A percentile compares a stretch with the other conserved stretches of the same genome.
These are phyloP conservation scores for Boechera retrofracta DNA, from an alignment of 345 rosid species.

Conservation along the genomic window DNA sequence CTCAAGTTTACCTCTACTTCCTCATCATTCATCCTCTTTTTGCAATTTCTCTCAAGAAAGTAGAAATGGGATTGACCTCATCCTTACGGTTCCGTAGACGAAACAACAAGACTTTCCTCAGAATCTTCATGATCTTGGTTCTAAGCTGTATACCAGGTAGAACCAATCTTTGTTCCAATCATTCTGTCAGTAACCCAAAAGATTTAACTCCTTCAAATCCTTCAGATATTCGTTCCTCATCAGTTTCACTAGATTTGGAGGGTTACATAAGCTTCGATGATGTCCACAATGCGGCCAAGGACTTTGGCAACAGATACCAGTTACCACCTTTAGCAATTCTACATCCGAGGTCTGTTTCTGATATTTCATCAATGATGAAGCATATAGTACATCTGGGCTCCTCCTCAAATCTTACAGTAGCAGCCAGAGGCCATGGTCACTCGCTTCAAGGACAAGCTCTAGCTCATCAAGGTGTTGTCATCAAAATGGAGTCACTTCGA, in stretches of 20 bases:
- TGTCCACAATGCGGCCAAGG: conserved; percentile 69
- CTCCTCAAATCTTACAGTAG: conserved; percentile 70
- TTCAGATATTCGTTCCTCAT: conserved; percentile 45
- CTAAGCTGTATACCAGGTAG: conserved; percentile 60
- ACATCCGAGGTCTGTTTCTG: conserved; percentile 82
- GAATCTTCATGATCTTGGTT: conserved; percentile 59
- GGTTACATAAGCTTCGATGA: conserved; percentile 68
- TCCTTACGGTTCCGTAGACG: conserved; percentile 50
- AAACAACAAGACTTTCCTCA: conserved; percentile 53
- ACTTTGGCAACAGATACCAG: conserved; percentile 79
- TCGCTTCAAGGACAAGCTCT: conserved; percentile 95
- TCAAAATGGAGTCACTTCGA: conserved; percentile 79
- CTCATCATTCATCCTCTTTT: conserved; percentile 36
- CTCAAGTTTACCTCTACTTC: conserved; percentile 46
- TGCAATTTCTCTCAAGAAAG: conserved; percentile 31
- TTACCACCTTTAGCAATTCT: conserved; percentile 73
- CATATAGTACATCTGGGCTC: conserved; percentile 64
- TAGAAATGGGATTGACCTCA: conserved; percentile 59
- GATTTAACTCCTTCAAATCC: conserved; percentile 45
- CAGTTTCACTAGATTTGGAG: conserved; percentile 57
- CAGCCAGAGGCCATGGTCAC: conserved; percentile 96
- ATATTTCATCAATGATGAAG: conserved; percentile 67
- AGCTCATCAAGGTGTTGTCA: conserved; percentile 79
- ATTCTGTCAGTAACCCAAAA: conserved; percentile 45
- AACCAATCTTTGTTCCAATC: conserved; percentile 56